Evolutionary conservation across 306 rosid genomes (phyloP), one percentile per base, ranked within the genome.

Genomic region (Gynostemma pentaphyllum): DNA sequence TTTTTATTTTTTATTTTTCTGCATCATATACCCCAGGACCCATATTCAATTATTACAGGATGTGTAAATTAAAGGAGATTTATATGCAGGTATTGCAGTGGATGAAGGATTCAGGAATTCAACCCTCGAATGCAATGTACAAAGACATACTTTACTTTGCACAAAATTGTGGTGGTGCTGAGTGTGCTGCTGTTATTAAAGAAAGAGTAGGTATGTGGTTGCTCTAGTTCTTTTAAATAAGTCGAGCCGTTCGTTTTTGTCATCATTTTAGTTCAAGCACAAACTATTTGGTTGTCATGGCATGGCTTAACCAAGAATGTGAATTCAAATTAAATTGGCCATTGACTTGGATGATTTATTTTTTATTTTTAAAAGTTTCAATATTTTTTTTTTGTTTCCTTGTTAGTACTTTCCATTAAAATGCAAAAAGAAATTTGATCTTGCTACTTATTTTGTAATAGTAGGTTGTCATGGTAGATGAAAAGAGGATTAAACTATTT

Each of bases 31-130:
- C 45, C 64, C 45, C 16, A 23, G 1, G 7, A n/a, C n/a, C 32
- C 6, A 23, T 50, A 5, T 26, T 16, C 18, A 16, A n/a, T n/a
- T 16, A 45, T 50, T 30, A 15, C 12, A 57, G 64, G 27, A 16
- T 42, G 26, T 21, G 52, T 23, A 36, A 41, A 48, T 59, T 24
- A 45, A 42, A 48, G 30, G 42, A 67, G 39, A 36, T 59, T 45
- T 68, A 15, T 24, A n/a, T 28, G 62, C 80, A 87, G 97, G 96
- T 87, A 30, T 72, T 91, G 72, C 83, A 83, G 40, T 91, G 98
- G 98, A 91, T 91, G 98, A 83, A 77, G 68, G 98, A 88, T 68
- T 83, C 87, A 0, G 91, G 95, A 72, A 67, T 88, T 74, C 82
- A 65, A 69, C 98, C 98, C 42, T 79, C 95, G 16, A 41, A 74